phyloP scores from a whole-genome alignment of 441 rosid species.

The Biscutella laevigata region DNA sequence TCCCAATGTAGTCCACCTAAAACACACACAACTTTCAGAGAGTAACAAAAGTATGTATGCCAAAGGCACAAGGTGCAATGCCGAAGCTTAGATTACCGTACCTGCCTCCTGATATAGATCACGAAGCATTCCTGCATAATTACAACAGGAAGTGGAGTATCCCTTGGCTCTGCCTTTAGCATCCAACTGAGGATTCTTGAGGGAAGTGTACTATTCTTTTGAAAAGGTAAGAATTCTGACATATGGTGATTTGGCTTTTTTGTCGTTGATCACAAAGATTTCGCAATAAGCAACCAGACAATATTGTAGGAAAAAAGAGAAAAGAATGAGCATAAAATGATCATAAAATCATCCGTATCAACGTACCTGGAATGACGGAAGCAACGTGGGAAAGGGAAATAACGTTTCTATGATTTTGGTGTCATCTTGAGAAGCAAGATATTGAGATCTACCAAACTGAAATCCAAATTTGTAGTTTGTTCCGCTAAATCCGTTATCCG shows the following conservation, averaged over 20 bases:
- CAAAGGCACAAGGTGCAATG: constrained; percentile 3
- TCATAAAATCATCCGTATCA: constrained; percentile 14
- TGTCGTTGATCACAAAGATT: constrained; percentile 18
- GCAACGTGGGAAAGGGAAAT: constrained; percentile 87
- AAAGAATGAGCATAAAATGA: not conserved
- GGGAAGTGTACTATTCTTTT: constrained; percentile 78
- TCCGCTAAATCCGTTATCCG: constrained; percentile 34
- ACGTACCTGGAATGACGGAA: constrained; percentile 72
- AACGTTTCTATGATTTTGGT: constrained; percentile 46
- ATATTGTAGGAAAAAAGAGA: not conserved
- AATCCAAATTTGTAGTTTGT: constrained; percentile 69
- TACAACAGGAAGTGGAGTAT: constrained; percentile 65
- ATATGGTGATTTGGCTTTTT: constrained; percentile 52
- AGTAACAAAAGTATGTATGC: not conserved
- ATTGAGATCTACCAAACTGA: constrained; percentile 52
- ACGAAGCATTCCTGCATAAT: constrained; percentile 76
- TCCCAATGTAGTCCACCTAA: constrained; percentile 77
- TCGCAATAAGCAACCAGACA: constrained; percentile 11
- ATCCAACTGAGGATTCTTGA: constrained; percentile 74
- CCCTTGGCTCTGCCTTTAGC: constrained; percentile 48
- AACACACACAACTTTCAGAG: constrained; percentile 21
- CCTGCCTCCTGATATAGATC: constrained; percentile 76
- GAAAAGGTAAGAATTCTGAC: constrained; percentile 75
- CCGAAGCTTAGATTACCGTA: constrained; percentile 24
- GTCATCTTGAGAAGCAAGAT: constrained; percentile 50